Evolutionary conservation across 108 stramenopile species (phyloP).

Genomic region (Nannochloropsis salina): DNA sequence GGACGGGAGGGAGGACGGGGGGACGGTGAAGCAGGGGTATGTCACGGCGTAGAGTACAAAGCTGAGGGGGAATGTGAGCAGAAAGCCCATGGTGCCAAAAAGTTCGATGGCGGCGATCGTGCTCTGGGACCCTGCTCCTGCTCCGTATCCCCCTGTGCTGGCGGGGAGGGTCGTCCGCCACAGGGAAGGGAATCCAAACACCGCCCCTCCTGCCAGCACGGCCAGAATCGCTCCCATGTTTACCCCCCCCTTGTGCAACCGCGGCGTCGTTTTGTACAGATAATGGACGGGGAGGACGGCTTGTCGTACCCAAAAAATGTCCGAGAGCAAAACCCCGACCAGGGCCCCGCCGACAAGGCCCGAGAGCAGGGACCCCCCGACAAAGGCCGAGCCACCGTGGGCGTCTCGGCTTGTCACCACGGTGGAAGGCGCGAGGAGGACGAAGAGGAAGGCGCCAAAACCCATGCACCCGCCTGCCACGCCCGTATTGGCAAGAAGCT

Average conservation of each 20-base stretch:
- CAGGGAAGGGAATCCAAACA: not conserved
- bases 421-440: not conserved
- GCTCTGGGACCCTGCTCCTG: not conserved
- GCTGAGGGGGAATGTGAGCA: not conserved
- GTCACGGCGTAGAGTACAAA: not conserved
- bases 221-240: not conserved
- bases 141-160: not conserved
- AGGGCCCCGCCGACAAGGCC: not conserved
- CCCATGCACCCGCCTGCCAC: not conserved
- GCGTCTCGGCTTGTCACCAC: not conserved
- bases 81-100: not conserved
- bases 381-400: not conserved
- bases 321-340: not conserved
- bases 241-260: not conserved
- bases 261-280: not conserved
- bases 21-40: not conserved
- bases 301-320: not conserved
- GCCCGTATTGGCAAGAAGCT: not conserved
- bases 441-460: not conserved
- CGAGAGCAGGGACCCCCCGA: not conserved
- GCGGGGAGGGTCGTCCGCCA: not conserved
- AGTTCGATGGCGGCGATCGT: not conserved
- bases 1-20: not conserved
- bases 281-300: not conserved
- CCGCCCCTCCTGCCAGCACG: not conserved